A percentile compares a stretch with the other conserved stretches of the same genome.
Conservation (phyloP, 768 basidiomycete species). For the Leccinum subtestaceum region DNA sequence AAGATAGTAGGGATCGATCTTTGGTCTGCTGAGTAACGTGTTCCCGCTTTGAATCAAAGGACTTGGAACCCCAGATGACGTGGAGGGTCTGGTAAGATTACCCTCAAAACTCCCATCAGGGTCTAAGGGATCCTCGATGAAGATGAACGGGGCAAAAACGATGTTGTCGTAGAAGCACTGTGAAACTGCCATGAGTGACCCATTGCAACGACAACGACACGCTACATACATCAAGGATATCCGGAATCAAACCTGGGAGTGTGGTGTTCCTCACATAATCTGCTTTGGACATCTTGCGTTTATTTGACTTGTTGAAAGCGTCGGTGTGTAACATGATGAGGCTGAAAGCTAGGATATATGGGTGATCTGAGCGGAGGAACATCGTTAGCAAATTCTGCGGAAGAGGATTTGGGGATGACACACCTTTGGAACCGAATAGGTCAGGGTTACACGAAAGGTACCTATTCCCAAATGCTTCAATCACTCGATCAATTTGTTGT, state of each 20-base stretch:
- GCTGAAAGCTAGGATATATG: slow-evolving; percentile 95
- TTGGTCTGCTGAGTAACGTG: slow-evolving; percentile 53
- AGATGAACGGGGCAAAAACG: slow-evolving; percentile 93
- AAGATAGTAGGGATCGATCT: slow-evolving; percentile 89
- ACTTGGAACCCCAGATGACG: slow-evolving; percentile 30
- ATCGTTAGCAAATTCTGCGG: neutral
- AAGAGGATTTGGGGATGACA: slow-evolving; percentile 11
- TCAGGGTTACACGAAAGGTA: slow-evolving; percentile 82
- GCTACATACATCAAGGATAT: slow-evolving; percentile 77
- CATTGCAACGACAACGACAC: neutral
- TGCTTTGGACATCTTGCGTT: slow-evolving; percentile 92
- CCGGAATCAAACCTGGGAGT: slow-evolving; percentile 76
- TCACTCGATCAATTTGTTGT: slow-evolving; percentile 96
- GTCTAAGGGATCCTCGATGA: slow-evolving; percentile 87
- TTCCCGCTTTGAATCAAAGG: slow-evolving; percentile 33
- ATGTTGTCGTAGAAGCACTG: slow-evolving; percentile 98
- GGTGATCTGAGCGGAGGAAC: slow-evolving; percentile 59
- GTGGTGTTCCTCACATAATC: slow-evolving; percentile 93
- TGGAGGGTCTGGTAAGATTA: slow-evolving; percentile 38
- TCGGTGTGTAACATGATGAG: slow-evolving; percentile 99
- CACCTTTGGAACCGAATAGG: slow-evolving; percentile 77
- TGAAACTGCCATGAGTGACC: slow-evolving; percentile 1
- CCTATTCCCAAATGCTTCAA: slow-evolving; percentile 88
- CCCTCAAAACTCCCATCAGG: slow-evolving; percentile 50
- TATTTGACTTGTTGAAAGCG: slow-evolving; percentile 96